Evolutionary conservation across 306 rosid genomes (phyloP).

Genomic region (Castanopsis chinensis): DNA sequence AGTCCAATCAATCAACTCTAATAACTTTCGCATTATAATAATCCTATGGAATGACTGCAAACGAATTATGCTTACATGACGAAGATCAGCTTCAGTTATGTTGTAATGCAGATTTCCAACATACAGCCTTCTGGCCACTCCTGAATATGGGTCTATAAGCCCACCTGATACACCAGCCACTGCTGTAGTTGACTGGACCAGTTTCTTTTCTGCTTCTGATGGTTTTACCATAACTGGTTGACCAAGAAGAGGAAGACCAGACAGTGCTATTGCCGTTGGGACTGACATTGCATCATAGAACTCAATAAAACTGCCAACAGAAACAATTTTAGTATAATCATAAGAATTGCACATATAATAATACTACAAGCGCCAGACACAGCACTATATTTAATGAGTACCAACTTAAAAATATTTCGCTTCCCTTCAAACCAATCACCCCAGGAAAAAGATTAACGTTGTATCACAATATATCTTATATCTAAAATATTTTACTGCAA

Average conservation of each 20-base stretch:
- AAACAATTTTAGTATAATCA: neutral
- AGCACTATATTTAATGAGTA: neutral
- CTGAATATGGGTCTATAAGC: constrained; percentile 79
- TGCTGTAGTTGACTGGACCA: constrained; percentile 76
- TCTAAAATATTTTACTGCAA: neutral
- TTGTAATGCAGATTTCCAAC: constrained; percentile 89
- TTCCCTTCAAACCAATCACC: neutral
- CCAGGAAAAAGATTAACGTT: neutral
- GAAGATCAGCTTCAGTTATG: constrained; percentile 89
- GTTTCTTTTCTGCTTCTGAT: constrained; percentile 98
- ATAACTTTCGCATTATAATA: constrained; percentile 10
- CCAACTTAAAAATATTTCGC: neutral
- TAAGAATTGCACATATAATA: neutral
- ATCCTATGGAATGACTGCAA: constrained; percentile 7
- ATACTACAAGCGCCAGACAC: neutral
- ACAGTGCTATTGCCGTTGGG: constrained; percentile 98
- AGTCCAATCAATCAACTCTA: constrained; percentile 14
- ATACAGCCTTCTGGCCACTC: constrained; percentile 91
- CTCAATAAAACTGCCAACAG: constrained; percentile 74
- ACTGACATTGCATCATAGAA: constrained; percentile 95
- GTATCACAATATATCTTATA: neutral
- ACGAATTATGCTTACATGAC: constrained; percentile 50
- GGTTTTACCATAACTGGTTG: constrained; percentile 99
- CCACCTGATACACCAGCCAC: constrained; percentile 57
- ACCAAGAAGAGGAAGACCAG: constrained; percentile 87